Percentiles rank a stretch among this genome's conserved stretches.
These are phyloP conservation scores for Neurospora sp. DNA, from an alignment of 495 filamentous ascomycete genomes.

Conservation along the genomic window DNA sequence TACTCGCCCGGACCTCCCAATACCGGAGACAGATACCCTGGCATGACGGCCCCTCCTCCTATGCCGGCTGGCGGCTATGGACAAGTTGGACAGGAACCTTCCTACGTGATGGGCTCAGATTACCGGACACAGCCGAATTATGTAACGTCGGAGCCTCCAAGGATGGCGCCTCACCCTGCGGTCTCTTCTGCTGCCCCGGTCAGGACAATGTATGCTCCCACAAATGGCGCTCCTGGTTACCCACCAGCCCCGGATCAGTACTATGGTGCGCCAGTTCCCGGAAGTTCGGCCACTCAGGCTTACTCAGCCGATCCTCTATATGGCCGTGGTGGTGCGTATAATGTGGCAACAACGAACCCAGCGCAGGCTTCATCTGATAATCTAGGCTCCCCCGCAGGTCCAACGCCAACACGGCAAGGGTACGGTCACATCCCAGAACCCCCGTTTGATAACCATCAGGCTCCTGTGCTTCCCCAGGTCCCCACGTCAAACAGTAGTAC, in stretches of 20 bases:
- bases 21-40: conserved; percentile 17
- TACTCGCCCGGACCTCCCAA: conserved; percentile 21
- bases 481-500: conserved; percentile 14
- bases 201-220: conserved; percentile 10
- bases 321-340: conserved; percentile 42
- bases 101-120: conserved; percentile 18
- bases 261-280: conserved; percentile 22
- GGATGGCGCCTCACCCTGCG: conserved; percentile 14
- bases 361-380: conserved; percentile 35
- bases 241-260: conserved; percentile 18
- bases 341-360: conserved; percentile 18
- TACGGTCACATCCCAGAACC: conserved; percentile 25
- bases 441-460: conserved; percentile 19
- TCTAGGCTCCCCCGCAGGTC: conserved; percentile 43
- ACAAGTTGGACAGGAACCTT: conserved; percentile 16
- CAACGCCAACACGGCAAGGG: conserved; percentile 24
- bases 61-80: conserved; percentile 7
- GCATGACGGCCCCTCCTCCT: conserved; percentile 15
- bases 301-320: conserved; percentile 38
- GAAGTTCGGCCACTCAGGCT: conserved; percentile 20
- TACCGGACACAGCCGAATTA: conserved; percentile 13
- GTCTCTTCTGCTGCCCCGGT: conserved; percentile 15
- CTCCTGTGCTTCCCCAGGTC: conserved; percentile 5
- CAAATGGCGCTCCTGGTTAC: conserved; percentile 13
- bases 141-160: conserved; percentile 8